These are phyloP conservation scores for Blechomonas ayalai DNA, from an alignment of 208 protist species.

Conservation along the genomic window DNA sequence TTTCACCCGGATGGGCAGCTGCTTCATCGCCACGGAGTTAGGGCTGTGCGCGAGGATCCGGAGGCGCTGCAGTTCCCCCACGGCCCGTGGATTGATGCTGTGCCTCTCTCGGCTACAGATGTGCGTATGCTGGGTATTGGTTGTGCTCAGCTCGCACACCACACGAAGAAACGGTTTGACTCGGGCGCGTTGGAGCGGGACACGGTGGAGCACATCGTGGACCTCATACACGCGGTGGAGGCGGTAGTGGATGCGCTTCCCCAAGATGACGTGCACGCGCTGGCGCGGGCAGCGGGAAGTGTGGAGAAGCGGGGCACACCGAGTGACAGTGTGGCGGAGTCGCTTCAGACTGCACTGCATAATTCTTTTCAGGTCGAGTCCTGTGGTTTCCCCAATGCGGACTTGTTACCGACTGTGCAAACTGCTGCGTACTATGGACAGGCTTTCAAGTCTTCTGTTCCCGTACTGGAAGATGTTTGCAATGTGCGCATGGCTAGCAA, in stretches of 20 bases:
- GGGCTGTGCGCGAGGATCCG: slow-evolving; percentile 46
- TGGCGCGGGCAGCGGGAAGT: slow-evolving; percentile 9
- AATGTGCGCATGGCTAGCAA: slow-evolving; percentile 13
- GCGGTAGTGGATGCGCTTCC: slow-evolving; percentile 28
- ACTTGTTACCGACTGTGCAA: slow-evolving; percentile 25
- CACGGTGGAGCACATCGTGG: slow-evolving; percentile 20
- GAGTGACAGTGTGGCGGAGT: no score
- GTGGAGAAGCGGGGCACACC: neutral
- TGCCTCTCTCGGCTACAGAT: slow-evolving; percentile 41
- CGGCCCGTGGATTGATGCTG: slow-evolving; percentile 27
- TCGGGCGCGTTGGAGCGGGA: slow-evolving; percentile 7
- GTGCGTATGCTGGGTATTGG: slow-evolving; percentile 29
- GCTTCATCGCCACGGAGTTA: slow-evolving; percentile 41
- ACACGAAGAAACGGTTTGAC: slow-evolving; percentile 41
- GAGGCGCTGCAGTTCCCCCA: slow-evolving; percentile 40
- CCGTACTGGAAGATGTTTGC: slow-evolving; percentile 16
- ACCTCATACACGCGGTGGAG: slow-evolving; percentile 29
- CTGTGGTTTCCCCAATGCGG: slow-evolving; percentile 24
- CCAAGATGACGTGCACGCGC: slow-evolving; percentile 19
- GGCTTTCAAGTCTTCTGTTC: slow-evolving; percentile 15
- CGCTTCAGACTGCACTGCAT: no score
- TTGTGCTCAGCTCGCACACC: slow-evolving; percentile 36
- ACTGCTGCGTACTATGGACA: slow-evolving; percentile 35
- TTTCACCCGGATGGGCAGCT: slow-evolving; percentile 44
- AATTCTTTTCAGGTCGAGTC: no score